Evolutionary conservation across 1,284 basidiomycete species (phyloP).

Genomic region (Exsudoporus floridanus): DNA sequence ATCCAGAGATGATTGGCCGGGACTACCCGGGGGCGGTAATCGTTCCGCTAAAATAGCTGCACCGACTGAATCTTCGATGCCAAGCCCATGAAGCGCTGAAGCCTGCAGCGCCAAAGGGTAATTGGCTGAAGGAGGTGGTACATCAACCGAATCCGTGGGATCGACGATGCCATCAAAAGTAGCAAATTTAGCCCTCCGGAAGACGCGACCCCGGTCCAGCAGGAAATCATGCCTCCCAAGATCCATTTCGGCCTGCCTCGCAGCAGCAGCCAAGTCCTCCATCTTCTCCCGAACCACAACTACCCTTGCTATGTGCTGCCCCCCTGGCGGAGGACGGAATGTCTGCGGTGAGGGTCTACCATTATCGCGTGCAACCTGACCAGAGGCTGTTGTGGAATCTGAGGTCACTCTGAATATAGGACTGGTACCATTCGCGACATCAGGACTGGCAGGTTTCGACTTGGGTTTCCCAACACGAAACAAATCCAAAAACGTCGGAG

Average conservation of each 20-base stretch:
- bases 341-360: constrained; percentile 42
- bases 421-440: constrained; percentile 40
- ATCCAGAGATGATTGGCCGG: constrained; percentile 56
- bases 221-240: constrained; percentile 52
- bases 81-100: constrained; percentile 64
- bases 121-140: constrained; percentile 60
- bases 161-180: constrained; percentile 61
- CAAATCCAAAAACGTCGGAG: constrained; percentile 66
- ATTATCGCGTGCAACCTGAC: constrained; percentile 39
- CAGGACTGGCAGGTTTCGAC: constrained; percentile 58
- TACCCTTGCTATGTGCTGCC: constrained; percentile 52
- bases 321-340: constrained; percentile 38
- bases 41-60: constrained; percentile 70
- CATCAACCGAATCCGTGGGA: constrained; percentile 76
- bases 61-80: constrained; percentile 67
- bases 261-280: constrained; percentile 63
- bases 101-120: constrained; percentile 75
- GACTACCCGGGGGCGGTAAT: constrained; percentile 62
- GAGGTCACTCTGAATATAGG: constrained; percentile 63
- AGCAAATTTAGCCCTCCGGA: constrained; percentile 31
- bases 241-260: constrained; percentile 70
- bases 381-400: constrained; percentile 53
- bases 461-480: constrained; percentile 66
- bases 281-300: constrained; percentile 79
- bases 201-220: constrained; percentile 33